A percentile compares a stretch with the other conserved stretches of the same genome.
phyloP scores from a whole-genome alignment of 2,329 filamentous ascomycete species.

The Fusarium dlaminii region DNA sequence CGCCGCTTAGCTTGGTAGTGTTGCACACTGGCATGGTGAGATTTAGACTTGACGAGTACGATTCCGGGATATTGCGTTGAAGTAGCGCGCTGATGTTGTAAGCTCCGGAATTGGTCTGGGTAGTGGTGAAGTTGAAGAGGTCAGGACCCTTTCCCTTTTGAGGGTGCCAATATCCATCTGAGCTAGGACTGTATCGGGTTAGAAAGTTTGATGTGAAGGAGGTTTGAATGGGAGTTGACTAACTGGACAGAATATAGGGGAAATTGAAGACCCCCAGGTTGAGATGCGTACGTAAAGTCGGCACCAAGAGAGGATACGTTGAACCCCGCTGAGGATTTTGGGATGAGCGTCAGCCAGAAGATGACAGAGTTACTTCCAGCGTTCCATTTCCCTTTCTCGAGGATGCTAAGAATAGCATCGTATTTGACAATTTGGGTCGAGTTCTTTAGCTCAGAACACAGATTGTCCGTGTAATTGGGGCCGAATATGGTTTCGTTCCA shows the following conservation, averaged over 20 bases:
- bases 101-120: neutral
- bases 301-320: neutral
- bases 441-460: neutral
- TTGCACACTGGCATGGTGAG: slow-evolving; percentile 5
- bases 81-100: neutral
- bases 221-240: no score
- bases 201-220: no score
- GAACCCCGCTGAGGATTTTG: neutral
- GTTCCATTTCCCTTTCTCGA: slow-evolving; percentile 2
- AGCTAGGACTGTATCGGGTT: neutral
- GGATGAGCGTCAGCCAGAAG: slow-evolving; percentile 1
- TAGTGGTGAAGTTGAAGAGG: neutral
- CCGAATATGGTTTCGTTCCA: neutral
- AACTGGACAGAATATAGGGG: neutral
- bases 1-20: neutral
- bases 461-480: neutral
- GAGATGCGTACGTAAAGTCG: neutral
- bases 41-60: neutral
- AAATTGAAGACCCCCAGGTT: neutral
- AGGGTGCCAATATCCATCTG: neutral
- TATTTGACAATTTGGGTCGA: neutral
- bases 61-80: rapidly evolving
- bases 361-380: neutral
- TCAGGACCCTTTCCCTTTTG: rapidly evolving
- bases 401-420: neutral